These are phyloP conservation scores for Nephelium lappaceum DNA, from an alignment of 345 rosid genomes.

Conservation along the genomic window DNA sequence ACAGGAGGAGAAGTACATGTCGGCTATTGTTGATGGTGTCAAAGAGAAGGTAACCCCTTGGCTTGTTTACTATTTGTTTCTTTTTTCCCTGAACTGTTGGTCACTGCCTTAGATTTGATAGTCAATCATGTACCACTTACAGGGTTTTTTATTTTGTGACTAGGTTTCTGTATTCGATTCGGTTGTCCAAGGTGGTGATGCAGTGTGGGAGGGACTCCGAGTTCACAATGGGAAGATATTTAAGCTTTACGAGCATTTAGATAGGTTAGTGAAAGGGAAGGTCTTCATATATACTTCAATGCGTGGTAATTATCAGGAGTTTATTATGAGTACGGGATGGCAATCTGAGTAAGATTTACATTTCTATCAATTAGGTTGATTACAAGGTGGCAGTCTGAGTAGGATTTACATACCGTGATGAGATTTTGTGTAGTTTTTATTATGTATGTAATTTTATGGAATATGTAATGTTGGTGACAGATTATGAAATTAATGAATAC, in stretches of 20 bases:
- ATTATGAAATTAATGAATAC: no score
- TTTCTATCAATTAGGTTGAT: conserved; percentile 47
- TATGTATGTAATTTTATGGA: no score
- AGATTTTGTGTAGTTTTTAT: no score
- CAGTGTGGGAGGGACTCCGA: conserved; percentile 95
- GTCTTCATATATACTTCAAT: background rate
- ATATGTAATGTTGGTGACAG: no score
- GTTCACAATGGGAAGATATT: conserved; percentile 69
- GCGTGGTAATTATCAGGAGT: background rate
- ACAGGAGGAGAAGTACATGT: conserved; percentile 97
- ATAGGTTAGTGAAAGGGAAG: conserved; percentile 50
- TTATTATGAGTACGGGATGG: background rate
- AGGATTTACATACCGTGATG: no score
- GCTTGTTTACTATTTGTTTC: conserved; percentile 5
- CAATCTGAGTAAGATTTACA: conserved; percentile 20
- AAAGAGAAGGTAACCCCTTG: conserved; percentile 73
- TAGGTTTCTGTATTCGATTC: conserved; percentile 95
- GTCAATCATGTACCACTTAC: background rate
- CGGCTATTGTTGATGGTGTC: conserved; percentile 96
- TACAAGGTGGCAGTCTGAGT: no score
- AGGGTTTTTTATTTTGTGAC: conserved; percentile 5
- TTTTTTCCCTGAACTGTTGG: background rate
- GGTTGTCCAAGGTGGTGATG: conserved; percentile 92
- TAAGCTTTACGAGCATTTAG: conserved; percentile 89
- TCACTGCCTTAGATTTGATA: background rate